Base-by-base conservation (phyloP, 2,329 filamentous ascomycete genomes). In the Colletotrichum nymphaeae region DNA sequence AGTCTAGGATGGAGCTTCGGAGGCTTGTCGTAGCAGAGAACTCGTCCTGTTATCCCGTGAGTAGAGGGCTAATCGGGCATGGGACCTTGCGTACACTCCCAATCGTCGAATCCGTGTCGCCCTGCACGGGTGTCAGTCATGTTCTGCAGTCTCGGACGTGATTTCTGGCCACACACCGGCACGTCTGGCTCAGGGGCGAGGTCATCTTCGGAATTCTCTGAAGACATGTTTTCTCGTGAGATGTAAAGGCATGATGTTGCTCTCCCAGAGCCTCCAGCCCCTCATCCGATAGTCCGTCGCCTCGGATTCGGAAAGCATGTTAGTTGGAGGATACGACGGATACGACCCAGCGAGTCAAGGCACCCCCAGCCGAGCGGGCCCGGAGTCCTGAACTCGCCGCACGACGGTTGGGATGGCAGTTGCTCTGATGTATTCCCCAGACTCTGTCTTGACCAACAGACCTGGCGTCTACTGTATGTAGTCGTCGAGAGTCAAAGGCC, bases 1-100 rank as follows among this genome's bases (percentile, higher is more conserved):
- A 82, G 16, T 79, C 74, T 37, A 80, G 60, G 57, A 85, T 83
- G 62, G 82, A 84, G 1, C 82, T 82, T 12, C 76, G 75, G 14
- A 82, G 76, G 53, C 67, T 59, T 4, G 52, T 70, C 16, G 62
- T 70, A 1, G 53, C 62, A 16, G 62, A 70, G 24, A 59, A 66
- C 4, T 66, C 55, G 30, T 66, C 67, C 53, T 69, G 58, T 12
- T 6, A 7, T 2, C 5, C 5, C 28, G 26, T 37, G 8, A 16
- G 12, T 4, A n/a, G 6, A 14, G n/a, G 22, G n/a, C 7, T 6
- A 3, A 22, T 5, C 9, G 2, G 5, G 9, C 5, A 2, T 12
- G 3, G 14, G 4, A 16, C 4, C 8, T 26, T 16, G 16, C 53
- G 37, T 22, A 65, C 60, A 19, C 49, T 60, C 5, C 67, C 67